Conservation (phyloP, 768 basidiomycete genomes). For the Cubamyces sp. region DNA sequence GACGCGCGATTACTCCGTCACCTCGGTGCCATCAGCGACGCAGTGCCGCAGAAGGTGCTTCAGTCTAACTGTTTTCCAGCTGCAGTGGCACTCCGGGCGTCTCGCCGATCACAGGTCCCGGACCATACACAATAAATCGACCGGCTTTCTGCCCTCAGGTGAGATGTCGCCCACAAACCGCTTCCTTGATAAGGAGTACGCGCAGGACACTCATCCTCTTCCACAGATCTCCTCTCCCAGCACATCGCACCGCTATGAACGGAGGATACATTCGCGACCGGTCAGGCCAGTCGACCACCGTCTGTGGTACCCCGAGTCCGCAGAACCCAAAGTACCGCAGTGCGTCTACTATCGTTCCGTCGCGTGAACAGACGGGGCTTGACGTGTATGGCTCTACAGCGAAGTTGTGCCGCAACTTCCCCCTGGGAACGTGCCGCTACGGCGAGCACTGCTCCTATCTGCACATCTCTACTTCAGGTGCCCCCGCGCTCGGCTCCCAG, state of each 20-base stretch:
- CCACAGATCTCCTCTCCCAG: background rate
- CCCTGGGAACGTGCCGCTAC: constrained; percentile 24
- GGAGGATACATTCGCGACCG: background rate
- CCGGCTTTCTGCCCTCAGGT: background rate
- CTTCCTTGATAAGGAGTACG: constrained; percentile 1
- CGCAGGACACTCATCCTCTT: background rate
- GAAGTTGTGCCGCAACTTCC: constrained; percentile 24
- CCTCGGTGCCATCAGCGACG: too few species aligned
- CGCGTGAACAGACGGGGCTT: background rate
- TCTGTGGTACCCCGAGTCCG: background rate
- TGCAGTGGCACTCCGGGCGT: constrained; percentile 4
- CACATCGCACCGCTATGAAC: constrained; percentile 4
- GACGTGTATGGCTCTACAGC: constrained; percentile 1
- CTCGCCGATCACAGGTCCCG: constrained; percentile 9
- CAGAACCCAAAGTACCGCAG: constrained; percentile 19
- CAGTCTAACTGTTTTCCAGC: background rate
- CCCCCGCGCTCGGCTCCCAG: constrained; percentile 3
- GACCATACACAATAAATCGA: constrained; percentile 4
- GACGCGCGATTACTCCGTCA: too few species aligned
- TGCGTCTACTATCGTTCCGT: background rate
- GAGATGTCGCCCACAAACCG: constrained; percentile 4
- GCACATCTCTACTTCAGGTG: constrained; percentile 7
- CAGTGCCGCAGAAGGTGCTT: background rate
- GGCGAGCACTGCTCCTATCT: constrained; percentile 25
- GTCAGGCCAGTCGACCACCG: background rate